Evolutionary conservation across 805 yeast species (phyloP).

Genomic region (Schwanniomyces polymorphus): DNA sequence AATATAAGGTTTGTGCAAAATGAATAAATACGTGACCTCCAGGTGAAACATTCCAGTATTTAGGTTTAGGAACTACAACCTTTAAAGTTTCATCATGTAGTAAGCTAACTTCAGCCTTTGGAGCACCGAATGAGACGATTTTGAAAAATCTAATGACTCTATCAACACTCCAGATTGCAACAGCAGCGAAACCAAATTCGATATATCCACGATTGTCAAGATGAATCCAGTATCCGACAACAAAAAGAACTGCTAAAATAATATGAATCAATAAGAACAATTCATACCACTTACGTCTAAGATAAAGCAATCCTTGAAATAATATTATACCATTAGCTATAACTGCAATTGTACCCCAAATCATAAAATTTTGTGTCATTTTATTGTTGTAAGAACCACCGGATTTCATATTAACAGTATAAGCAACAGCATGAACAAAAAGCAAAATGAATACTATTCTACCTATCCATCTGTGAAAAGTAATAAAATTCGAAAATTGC

Average conservation of each 20-base stretch:
- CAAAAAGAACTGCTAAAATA: constrained; percentile 35
- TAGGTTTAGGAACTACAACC: constrained; percentile 35
- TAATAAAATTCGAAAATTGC: constrained; percentile 43
- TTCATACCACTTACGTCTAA: constrained; percentile 40
- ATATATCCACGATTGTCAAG: constrained; percentile 34
- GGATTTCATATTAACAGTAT: constrained; percentile 15
- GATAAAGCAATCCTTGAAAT: constrained; percentile 29
- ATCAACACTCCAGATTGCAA: constrained; percentile 40
- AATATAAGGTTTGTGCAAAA: constrained; percentile 30
- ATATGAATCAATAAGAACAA: constrained; percentile 34
- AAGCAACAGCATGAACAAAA: constrained; percentile 31
- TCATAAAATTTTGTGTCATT: constrained; percentile 19
- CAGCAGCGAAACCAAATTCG: constrained; percentile 27
- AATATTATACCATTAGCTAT: constrained; percentile 28
- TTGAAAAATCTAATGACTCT: constrained; percentile 28
- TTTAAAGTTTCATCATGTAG: constrained; percentile 38
- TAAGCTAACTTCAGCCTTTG: constrained; percentile 27
- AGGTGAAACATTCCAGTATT: constrained; percentile 35
- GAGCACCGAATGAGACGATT: constrained; percentile 33
- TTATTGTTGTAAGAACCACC: constrained; percentile 8
- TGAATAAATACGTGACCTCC: constrained; percentile 44
- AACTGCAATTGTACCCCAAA: constrained; percentile 41
- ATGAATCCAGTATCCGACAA: constrained; percentile 48
- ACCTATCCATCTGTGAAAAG: constrained; percentile 48
- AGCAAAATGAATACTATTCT: constrained; percentile 28